Conservation (phyloP, 1,284 basidiomycete genomes). For the Malassezia japonica region DNA sequence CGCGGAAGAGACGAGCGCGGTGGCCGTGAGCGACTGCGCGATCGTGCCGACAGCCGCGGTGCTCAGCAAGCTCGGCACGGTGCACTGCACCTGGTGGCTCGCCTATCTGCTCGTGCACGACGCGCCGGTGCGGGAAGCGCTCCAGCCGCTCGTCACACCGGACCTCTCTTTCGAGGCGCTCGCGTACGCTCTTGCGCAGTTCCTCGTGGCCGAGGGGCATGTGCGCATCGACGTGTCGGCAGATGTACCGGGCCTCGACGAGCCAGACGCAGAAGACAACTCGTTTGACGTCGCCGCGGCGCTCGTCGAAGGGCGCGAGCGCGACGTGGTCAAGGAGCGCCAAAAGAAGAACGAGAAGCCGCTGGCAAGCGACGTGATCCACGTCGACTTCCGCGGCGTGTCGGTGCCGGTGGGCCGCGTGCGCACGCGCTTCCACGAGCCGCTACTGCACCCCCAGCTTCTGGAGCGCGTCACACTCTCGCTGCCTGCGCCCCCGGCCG, state of each 20-base stretch:
- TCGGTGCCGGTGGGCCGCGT: conserved; percentile 32
- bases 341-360: conserved; percentile 55
- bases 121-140: conserved; percentile 27
- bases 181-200: conserved; percentile 24
- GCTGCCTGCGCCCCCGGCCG: conserved; percentile 9
- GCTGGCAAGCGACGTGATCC: conserved; percentile 54
- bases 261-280: conserved; percentile 59
- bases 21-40: conserved; percentile 70
- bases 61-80: conserved; percentile 28
- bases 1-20: conserved; percentile 63
- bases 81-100: conserved; percentile 40
- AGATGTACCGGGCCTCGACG: background rate
- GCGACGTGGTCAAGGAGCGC: conserved; percentile 21
- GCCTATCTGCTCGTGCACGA: conserved; percentile 39
- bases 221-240: conserved; percentile 17
- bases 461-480: conserved; percentile 22
- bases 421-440: conserved; percentile 36
- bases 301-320: conserved; percentile 39
- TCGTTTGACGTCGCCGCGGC: conserved; percentile 56
- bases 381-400: conserved; percentile 32
- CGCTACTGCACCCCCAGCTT: conserved; percentile 30
- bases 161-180: background rate
- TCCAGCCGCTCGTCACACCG: conserved; percentile 21
- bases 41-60: conserved; percentile 27
- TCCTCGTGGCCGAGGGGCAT: conserved; percentile 28